phyloP scores from a whole-genome alignment of 768 basidiomycete genomes.

The Mycena amicta region DNA sequence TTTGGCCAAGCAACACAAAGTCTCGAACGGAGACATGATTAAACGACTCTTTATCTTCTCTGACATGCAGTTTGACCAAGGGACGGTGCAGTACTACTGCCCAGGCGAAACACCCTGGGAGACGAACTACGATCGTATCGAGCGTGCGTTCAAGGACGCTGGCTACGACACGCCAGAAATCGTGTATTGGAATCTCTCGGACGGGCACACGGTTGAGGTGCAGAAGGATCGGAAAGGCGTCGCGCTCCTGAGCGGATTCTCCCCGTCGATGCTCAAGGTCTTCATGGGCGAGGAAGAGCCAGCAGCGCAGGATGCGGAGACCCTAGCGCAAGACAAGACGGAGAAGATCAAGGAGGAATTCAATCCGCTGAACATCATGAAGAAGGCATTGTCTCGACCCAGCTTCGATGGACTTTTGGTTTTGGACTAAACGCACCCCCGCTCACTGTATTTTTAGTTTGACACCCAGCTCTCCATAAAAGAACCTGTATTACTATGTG shows the following conservation, averaged over 20 bases:
- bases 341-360: not conserved
- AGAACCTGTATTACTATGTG: constrained; percentile 1
- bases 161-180: constrained; percentile 76
- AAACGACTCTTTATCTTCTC: constrained; percentile 76
- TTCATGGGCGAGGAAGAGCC: constrained; percentile 77
- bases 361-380: not conserved
- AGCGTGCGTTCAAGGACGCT: constrained; percentile 53
- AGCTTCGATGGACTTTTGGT: not conserved
- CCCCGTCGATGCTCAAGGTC: constrained; percentile 65
- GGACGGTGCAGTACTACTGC: not conserved
- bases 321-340: not conserved
- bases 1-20: constrained; percentile 54
- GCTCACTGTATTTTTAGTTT: not conserved
- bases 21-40: constrained; percentile 74
- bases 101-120: constrained; percentile 42
- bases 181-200: constrained; percentile 69
- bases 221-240: constrained; percentile 59
- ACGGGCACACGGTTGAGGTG: constrained; percentile 46
- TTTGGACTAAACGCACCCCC: not conserved
- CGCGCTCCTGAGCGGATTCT: constrained; percentile 71
- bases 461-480: not conserved
- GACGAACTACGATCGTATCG: constrained; percentile 64
- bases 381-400: not conserved
- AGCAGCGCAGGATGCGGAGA: constrained; percentile 58
- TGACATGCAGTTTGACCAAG: constrained; percentile 75